These are phyloP conservation scores for Vararia minispora DNA, from an alignment of 768 basidiomycete species.

Conservation along the genomic window DNA sequence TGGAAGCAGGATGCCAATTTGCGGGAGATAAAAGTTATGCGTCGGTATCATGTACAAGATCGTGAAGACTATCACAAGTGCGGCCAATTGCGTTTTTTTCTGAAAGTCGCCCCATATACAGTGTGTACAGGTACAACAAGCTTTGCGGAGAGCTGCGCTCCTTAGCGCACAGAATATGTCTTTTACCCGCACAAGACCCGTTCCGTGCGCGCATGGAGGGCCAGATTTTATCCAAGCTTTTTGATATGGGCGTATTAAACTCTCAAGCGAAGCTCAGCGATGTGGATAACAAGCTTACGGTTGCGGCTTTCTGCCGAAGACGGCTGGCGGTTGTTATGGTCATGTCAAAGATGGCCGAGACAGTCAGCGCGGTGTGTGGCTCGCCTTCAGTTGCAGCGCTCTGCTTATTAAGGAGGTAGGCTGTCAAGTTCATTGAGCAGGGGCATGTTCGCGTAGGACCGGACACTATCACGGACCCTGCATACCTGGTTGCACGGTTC, in stretches of 20 bases:
- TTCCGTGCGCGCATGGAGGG: conserved; percentile 77
- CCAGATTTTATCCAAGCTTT: conserved; percentile 86
- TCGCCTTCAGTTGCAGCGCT: conserved; percentile 5
- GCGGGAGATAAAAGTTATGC: conserved; percentile 89
- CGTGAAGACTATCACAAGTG: conserved; percentile 92
- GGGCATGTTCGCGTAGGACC: conserved; percentile 97
- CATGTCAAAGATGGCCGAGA: conserved; percentile 90
- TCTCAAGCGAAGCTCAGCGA: conserved; percentile 84
- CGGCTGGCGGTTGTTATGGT: conserved; percentile 89
- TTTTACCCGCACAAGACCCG: conserved; percentile 83
- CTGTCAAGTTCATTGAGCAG: conserved; percentile 95
- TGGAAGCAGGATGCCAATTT: conserved; percentile 94
- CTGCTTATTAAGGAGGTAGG: conserved; percentile 35
- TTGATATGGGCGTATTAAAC: conserved; percentile 93
- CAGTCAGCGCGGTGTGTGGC: conserved; percentile 68
- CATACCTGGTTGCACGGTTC: conserved; percentile 84
- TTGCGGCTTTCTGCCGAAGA: conserved; percentile 87
- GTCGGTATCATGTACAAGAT: conserved; percentile 91
- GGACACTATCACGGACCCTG: conserved; percentile 92
- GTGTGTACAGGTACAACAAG: conserved; percentile 70
- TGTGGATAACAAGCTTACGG: conserved; percentile 88
- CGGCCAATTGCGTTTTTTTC: conserved; percentile 11
- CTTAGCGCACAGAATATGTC: conserved; percentile 76
- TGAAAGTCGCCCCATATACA: conserved; percentile 1
- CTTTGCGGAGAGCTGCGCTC: conserved; percentile 80